Base-by-base conservation (phyloP, 768 basidiomycete genomes). In the Russula emetica region DNA sequence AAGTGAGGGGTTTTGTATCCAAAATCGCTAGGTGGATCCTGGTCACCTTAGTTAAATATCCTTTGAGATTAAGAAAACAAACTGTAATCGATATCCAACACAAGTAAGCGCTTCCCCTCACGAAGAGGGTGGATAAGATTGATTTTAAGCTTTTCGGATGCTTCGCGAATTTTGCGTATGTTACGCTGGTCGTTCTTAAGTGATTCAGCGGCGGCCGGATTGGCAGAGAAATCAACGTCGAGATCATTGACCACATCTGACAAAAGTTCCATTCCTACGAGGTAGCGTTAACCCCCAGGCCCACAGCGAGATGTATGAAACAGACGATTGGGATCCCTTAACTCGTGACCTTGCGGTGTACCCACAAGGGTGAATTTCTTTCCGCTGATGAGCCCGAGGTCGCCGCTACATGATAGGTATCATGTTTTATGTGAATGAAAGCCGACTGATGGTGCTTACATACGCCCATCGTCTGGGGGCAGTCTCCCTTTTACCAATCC, bases 21-120 rank as follows among this genome's bases (percentile, higher is more conserved):
- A 92, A 74, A 55, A 93, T 91, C 38, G 90, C 90, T 91, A 69
- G 20, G 60, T 47, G 36, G 30, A 24, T 42, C 16, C 38, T 16
- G 24, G 47, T 57, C 38, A 62, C n/a, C 22, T 32, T 30, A 26
- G 5, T 55, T 18, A 24, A 59, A 14, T 14, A 32, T 32, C 49
- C 44, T 24, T 26, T 30, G 22, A 62, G 22, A 53, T 40, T 30
- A 63, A 57, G 64, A 34, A 59, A 18, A 52, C 55, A 82, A 61
- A 90, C 92, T 94, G 69, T 94, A 93, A 73, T 94, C 93, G 60
- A 94, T 85, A 72, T 94, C 93, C 10, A 96, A 79, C 0, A 96
- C 92, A 24, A 94, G 80, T 1, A 96, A 76, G 62, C 84, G 85
- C 74, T 94, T 94, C 24, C 88, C 90, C 58, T 80, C 78, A 34